These are phyloP conservation scores for Vanrija humicola DNA, from an alignment of 1,284 basidiomycete species.

Conservation along the genomic window DNA sequence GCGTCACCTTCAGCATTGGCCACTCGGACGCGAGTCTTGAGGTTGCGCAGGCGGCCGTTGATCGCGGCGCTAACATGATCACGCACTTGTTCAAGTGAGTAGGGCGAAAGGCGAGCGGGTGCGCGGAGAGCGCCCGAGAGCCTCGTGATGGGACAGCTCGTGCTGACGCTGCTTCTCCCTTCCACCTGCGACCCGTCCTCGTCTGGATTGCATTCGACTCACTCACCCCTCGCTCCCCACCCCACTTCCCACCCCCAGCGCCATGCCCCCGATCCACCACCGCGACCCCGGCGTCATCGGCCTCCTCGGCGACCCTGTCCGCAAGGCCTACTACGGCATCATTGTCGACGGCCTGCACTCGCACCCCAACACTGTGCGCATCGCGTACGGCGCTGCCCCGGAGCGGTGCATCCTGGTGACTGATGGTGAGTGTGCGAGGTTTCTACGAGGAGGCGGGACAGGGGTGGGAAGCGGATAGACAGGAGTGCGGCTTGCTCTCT, in stretches of 20 bases:
- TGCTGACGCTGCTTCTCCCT: background rate
- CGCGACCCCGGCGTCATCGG: constrained; percentile 64
- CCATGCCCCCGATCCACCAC: constrained; percentile 41
- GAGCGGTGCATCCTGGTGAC: constrained; percentile 83
- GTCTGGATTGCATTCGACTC: too few relatives aligned
- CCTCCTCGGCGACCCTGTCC: constrained; percentile 73
- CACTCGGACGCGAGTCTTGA: constrained; percentile 58
- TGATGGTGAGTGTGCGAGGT: constrained; percentile 58
- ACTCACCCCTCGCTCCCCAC: too few relatives aligned
- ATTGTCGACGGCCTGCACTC: constrained; percentile 89
- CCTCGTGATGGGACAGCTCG: background rate
- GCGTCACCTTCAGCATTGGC: constrained; percentile 75
- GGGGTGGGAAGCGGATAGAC: too few relatives aligned
- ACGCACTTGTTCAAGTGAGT: constrained; percentile 83
- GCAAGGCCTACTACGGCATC: constrained; percentile 76
- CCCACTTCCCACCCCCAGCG: constrained; percentile 11
- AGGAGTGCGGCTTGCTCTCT: too few relatives aligned
- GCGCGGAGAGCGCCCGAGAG: background rate
- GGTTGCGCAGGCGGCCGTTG: constrained; percentile 34
- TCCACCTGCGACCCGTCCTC: too few relatives aligned
- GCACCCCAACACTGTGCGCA: constrained; percentile 80
- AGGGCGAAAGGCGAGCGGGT: background rate
- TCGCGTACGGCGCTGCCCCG: constrained; percentile 76
- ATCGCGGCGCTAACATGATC: constrained; percentile 64
- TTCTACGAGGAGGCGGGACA: too few relatives aligned